Percentiles rank a stretch among this genome's conserved stretches.
Evolutionary conservation across 1,284 basidiomycete genomes (phyloP).

Genomic region (Papiliotrema nemorosa): DNA sequence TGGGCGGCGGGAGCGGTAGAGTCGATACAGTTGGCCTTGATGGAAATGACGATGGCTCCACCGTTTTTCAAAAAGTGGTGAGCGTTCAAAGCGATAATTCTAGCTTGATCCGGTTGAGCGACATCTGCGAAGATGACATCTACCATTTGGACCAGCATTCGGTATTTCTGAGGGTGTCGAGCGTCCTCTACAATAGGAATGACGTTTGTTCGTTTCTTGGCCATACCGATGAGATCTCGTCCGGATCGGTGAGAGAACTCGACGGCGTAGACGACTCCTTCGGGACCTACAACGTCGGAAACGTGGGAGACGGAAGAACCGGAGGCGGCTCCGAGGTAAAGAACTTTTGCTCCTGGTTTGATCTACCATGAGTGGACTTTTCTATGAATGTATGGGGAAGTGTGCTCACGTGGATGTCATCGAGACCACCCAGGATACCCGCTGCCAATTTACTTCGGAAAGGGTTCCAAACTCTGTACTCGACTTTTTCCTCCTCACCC

Average conservation of each 20-base stretch:
- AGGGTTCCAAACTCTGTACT: conserved; percentile 99
- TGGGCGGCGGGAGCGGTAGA: conserved; percentile 85
- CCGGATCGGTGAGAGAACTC: conserved; percentile 97
- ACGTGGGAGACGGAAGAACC: conserved; percentile 98
- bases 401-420: conserved; percentile 67
- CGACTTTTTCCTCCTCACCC: conserved; percentile 75
- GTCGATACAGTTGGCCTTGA: conserved; percentile 99
- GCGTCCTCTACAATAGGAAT: conserved; percentile 99
- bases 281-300: conserved; percentile 95
- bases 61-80: conserved; percentile 95
- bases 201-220: conserved; percentile 98
- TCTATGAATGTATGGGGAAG: no score
- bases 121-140: conserved; percentile 98
- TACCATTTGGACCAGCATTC: conserved; percentile 88
- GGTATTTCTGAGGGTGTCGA: conserved; percentile 88
- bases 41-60: conserved; percentile 91
- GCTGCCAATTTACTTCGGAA: conserved; percentile 97
- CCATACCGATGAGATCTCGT: conserved; percentile 98
- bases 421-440: conserved; percentile 92
- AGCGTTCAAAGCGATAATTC: conserved; percentile 89
- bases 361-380: conserved; percentile 52
- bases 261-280: conserved; percentile 95
- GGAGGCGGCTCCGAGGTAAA: conserved; percentile 91
- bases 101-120: conserved; percentile 97
- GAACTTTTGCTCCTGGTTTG: conserved; percentile 88